Evolutionary conservation across 2,329 filamentous ascomycete species (phyloP).

Genomic region (Fonsecaea pedrosoi): DNA sequence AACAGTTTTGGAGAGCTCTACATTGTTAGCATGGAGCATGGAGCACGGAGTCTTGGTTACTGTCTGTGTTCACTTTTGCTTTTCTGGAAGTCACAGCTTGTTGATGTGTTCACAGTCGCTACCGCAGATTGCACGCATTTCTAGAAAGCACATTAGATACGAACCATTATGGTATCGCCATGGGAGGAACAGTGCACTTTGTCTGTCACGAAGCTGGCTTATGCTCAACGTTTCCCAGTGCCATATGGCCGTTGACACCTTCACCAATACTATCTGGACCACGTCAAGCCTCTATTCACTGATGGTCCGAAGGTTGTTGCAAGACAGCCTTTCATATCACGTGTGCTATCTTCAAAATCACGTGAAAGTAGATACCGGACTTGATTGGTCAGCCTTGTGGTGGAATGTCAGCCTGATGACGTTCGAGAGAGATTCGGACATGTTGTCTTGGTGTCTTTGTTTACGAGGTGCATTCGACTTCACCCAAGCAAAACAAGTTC

Average conservation of each 20-base stretch:
- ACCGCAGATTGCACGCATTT: slow-evolving; percentile 3
- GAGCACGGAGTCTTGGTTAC: not conserved
- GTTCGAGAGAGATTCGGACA: not conserved
- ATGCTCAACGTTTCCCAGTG: not conserved
- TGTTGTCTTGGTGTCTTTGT: not conserved
- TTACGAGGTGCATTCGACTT: not conserved
- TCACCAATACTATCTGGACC: not conserved
- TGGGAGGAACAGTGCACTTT: not conserved
- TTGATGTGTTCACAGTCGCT: slow-evolving; percentile 4
- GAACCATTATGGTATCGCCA: not conserved
- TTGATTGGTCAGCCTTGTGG: not conserved
- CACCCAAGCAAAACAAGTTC: not conserved
- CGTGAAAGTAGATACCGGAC: not conserved
- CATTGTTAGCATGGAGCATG: slow-evolving; percentile 4
- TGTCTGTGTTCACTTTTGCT: not conserved
- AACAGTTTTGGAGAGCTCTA: not conserved
- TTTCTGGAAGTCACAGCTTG: not conserved
- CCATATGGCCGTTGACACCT: not conserved
- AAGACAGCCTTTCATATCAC: not conserved
- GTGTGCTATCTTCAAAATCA: not conserved
- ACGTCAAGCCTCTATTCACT: not conserved
- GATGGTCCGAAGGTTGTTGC: not conserved
- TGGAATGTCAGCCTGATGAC: not conserved
- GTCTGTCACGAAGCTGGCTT: not conserved
- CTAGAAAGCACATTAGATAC: not conserved